These are phyloP conservation scores for Starmerella davenportii DNA, from an alignment of 805 yeast species.

Conservation along the genomic window DNA sequence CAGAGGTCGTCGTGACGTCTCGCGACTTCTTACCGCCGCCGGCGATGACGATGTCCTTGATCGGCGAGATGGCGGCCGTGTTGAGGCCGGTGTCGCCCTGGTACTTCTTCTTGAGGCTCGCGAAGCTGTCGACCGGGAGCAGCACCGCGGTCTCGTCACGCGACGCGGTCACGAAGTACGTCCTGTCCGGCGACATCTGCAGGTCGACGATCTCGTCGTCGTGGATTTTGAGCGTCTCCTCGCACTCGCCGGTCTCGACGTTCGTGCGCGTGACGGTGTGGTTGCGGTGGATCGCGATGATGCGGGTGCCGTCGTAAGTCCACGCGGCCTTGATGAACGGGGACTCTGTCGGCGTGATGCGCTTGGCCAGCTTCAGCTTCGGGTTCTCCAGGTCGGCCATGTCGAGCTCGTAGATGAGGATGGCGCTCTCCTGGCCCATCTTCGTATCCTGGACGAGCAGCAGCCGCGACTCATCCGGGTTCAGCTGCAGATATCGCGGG, in stretches of 20 bases:
- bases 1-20: conserved; percentile 95
- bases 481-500: conserved; percentile 77
- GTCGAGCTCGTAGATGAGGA: conserved; percentile 47
- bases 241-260: conserved; percentile 52
- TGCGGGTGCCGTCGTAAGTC: conserved; percentile 55
- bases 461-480: conserved; percentile 44
- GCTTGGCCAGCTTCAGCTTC: conserved; percentile 36
- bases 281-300: conserved; percentile 75
- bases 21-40: conserved; percentile 99
- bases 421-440: conserved; percentile 73
- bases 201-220: conserved; percentile 64
- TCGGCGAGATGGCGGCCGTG: conserved; percentile 85
- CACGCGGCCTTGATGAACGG: conserved; percentile 62
- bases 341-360: conserved; percentile 6
- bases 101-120: conserved; percentile 46
- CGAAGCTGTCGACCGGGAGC: conserved; percentile 53
- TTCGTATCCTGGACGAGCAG: conserved; percentile 76
- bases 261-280: conserved; percentile 72
- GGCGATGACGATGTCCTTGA: conserved; percentile 74
- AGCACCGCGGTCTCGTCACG: conserved; percentile 75
- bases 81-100: conserved; percentile 86
- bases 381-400: conserved; percentile 27
- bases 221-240: conserved; percentile 46
- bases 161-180: conserved; percentile 83
- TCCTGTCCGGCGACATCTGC: conserved; percentile 70